phyloP scores from a whole-genome alignment of 2,329 filamentous ascomycete genomes.

The Fusarium sp. region DNA sequence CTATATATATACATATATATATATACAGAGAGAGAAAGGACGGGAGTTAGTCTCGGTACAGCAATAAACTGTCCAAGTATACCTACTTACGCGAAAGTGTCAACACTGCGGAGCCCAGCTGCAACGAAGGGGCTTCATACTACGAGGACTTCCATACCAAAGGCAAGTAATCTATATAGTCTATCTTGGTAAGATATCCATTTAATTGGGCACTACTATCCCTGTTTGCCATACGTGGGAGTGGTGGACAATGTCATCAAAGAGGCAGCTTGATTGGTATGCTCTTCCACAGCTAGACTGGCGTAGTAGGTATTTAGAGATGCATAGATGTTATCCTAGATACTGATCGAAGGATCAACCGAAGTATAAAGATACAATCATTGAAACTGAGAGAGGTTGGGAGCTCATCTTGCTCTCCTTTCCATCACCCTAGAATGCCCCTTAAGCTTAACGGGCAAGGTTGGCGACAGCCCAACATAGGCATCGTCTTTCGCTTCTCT shows the following conservation, averaged over 20 bases:
- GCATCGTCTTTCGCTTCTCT: constrained; percentile 29
- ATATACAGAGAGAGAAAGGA: no score
- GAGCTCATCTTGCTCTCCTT: constrained; percentile 24
- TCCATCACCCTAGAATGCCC: constrained; percentile 25
- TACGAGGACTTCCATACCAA: not conserved
- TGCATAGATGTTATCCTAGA: not conserved
- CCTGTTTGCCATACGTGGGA: not conserved
- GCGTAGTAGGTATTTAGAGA: not conserved
- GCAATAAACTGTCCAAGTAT: not conserved
- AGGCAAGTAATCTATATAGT: not conserved
- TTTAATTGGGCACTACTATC: not conserved
- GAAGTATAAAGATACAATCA: not conserved
- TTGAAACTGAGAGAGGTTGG: constrained; percentile 7
- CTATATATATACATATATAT: no score
- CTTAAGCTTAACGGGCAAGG: constrained; percentile 32
- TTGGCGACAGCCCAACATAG: constrained; percentile 34
- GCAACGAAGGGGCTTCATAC: not conserved
- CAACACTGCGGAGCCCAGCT: not conserved
- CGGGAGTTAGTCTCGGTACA: not conserved
- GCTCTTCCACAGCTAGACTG: not conserved
- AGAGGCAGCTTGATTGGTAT: not conserved
- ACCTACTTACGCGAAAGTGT: not conserved
- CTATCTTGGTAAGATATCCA: not conserved
- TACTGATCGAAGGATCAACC: not conserved
- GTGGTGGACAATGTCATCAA: not conserved